phyloP scores from a whole-genome alignment of 805 yeast genomes.

The Kregervanrija pseudodelftensis region DNA sequence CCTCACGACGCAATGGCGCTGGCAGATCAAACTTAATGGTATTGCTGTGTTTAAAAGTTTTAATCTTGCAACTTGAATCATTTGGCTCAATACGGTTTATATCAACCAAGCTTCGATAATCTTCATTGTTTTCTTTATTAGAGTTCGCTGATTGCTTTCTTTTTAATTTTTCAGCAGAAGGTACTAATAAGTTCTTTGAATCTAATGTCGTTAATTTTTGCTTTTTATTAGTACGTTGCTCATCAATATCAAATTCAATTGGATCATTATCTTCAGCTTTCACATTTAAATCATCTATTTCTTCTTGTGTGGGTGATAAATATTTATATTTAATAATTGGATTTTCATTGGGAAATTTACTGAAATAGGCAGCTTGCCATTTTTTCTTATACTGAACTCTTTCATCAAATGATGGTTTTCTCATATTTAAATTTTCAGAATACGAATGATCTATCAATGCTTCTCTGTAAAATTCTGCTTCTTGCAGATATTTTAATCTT shows the following conservation, averaged over 20 bases:
- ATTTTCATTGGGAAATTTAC: conserved; percentile 5
- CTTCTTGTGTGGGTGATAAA: not conserved
- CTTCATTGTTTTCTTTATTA: too few species aligned
- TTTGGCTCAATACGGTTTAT: too few species aligned
- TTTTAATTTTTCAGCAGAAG: too few species aligned
- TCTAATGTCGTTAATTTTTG: not conserved
- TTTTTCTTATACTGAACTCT: conserved; percentile 15
- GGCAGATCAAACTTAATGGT: conserved; percentile 20
- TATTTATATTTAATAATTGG: conserved; percentile 4
- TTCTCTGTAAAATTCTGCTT: conserved; percentile 26
- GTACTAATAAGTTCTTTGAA: too few species aligned
- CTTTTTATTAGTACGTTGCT: not conserved
- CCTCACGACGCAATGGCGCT: conserved; percentile 17
- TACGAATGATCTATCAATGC: conserved; percentile 24
- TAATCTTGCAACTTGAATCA: too few species aligned
- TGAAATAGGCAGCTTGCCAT: conserved; percentile 17
- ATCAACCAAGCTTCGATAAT: too few species aligned
- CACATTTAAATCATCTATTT: not conserved
- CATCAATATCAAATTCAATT: not conserved
- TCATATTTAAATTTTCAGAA: conserved; percentile 2
- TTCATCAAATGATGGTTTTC: conserved; percentile 15
- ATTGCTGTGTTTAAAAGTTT: not conserved
- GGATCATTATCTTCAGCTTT: not conserved
- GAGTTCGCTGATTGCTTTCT: too few species aligned
- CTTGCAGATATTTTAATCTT: conserved; percentile 25